These are phyloP conservation scores for Lentinula sp. DNA, from an alignment of 768 basidiomycete species.

Conservation along the genomic window DNA sequence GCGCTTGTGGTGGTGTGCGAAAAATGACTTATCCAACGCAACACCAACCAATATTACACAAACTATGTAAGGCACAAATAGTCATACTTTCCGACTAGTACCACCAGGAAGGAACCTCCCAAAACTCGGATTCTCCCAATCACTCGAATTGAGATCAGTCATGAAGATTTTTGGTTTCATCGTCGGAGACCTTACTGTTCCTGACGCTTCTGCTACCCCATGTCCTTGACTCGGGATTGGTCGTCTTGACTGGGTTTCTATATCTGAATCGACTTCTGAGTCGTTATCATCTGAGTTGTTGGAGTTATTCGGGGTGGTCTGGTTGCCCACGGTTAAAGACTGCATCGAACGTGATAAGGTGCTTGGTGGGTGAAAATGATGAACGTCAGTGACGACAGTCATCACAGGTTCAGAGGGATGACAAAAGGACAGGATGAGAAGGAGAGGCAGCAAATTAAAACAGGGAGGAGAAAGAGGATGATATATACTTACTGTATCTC, in stretches of 20 bases:
- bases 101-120: background rate
- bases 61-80: background rate
- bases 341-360: slow-evolving; percentile 26
- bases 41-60: too few species aligned
- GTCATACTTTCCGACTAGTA: background rate
- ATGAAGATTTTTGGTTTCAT: background rate
- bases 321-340: background rate
- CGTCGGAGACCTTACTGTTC: background rate
- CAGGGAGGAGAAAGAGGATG: background rate
- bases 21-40: too few species aligned
- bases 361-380: slow-evolving; percentile 9
- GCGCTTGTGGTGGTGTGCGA: too few species aligned
- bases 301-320: background rate
- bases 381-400: background rate
- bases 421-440: too few species aligned
- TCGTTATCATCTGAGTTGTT: too few species aligned
- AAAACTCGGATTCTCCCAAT: background rate
- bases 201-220: background rate
- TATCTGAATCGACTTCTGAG: background rate
- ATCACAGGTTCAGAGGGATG: background rate
- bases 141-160: background rate
- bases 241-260: background rate
- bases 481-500: slow-evolving; percentile 60
- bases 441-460: too few species aligned
- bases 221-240: background rate